Evolutionary conservation across 148 eudicot species (phyloP).

Genomic region (Amaranthus cruentus): DNA sequence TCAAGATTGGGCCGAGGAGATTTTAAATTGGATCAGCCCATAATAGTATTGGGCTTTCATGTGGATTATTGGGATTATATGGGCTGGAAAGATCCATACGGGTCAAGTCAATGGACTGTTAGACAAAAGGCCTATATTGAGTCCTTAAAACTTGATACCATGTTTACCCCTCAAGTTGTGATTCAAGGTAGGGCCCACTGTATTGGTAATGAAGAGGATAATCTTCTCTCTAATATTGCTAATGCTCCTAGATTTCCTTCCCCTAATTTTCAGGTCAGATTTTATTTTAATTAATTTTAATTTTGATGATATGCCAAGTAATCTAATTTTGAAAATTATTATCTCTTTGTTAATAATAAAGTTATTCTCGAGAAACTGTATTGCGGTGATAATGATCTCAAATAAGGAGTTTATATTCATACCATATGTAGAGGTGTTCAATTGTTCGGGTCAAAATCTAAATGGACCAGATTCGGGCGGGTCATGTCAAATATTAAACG

Average conservation of each 20-base stretch:
- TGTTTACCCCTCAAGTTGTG: conserved; percentile 83
- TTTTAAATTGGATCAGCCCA: conserved; percentile 45
- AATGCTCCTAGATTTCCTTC: conserved; percentile 57
- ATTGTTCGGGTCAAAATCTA: too few species aligned
- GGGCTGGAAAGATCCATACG: conserved; percentile 92
- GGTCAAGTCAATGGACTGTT: conserved; percentile 77
- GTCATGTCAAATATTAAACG: too few species aligned
- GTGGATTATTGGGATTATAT: conserved; percentile 88
- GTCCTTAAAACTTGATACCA: conserved; percentile 57
- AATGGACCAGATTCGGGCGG: too few species aligned
- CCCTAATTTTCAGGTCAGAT: conserved; percentile 57
- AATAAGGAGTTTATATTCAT: too few species aligned
- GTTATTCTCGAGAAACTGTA: too few species aligned
- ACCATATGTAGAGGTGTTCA: too few species aligned
- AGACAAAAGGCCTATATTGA: conserved; percentile 80
- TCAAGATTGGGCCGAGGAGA: conserved; percentile 90
- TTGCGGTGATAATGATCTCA: too few species aligned
- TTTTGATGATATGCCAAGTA: too few species aligned
- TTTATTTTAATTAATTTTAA: not conserved
- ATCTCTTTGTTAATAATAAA: too few species aligned
- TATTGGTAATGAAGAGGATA: conserved; percentile 62
- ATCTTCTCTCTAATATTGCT: conserved; percentile 36
- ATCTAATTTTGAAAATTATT: too few species aligned
- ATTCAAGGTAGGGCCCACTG: conserved; percentile 67
- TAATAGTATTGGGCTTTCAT: conserved; percentile 63